Evolutionary conservation across 1,139 yeast species (phyloP).

Genomic region (Cylindricascospora bacillispora): DNA sequence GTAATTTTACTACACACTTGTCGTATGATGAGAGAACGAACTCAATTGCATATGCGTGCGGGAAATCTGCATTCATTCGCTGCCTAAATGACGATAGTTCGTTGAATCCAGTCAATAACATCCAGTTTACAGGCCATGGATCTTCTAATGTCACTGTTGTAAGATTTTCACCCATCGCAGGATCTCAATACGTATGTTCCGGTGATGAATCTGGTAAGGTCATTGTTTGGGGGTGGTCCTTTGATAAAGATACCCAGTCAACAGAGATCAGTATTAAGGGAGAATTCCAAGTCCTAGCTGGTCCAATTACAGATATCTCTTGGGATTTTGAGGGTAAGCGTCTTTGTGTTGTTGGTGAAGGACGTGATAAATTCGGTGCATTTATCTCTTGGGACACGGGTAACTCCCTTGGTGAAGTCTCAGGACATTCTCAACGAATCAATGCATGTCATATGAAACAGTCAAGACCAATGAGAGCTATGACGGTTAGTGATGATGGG

Average conservation of each 20-base stretch:
- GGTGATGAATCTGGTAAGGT: conserved; percentile 86
- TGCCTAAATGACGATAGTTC: conserved; percentile 39
- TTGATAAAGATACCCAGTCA: conserved; percentile 8
- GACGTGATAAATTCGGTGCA: conserved; percentile 84
- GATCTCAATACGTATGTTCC: conserved; percentile 81
- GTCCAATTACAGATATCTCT: conserved; percentile 69
- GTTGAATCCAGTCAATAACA: conserved; percentile 29
- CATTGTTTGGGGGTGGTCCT: conserved; percentile 62
- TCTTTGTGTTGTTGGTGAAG: conserved; percentile 89
- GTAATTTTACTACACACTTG: conserved; percentile 54
- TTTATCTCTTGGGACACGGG: conserved; percentile 93
- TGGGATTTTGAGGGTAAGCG: conserved; percentile 90
- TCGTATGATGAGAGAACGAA: conserved; percentile 59
- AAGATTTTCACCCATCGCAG: conserved; percentile 53
- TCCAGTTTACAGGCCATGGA: conserved; percentile 61
- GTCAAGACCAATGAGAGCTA: conserved; percentile 88
- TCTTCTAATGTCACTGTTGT: conserved; percentile 65
- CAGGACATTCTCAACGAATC: conserved; percentile 81
- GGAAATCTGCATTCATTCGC: conserved; percentile 67
- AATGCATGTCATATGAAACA: conserved; percentile 79
- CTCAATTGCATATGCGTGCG: conserved; percentile 68
- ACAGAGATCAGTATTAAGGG: conserved; percentile 54
- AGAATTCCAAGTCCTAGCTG: conserved; percentile 71
- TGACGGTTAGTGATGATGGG: conserved; percentile 82
- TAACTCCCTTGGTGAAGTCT: conserved; percentile 86